Base-by-base conservation (phyloP, 2,329 filamentous ascomycete genomes). In the Pestalotiopsis sp. region DNA sequence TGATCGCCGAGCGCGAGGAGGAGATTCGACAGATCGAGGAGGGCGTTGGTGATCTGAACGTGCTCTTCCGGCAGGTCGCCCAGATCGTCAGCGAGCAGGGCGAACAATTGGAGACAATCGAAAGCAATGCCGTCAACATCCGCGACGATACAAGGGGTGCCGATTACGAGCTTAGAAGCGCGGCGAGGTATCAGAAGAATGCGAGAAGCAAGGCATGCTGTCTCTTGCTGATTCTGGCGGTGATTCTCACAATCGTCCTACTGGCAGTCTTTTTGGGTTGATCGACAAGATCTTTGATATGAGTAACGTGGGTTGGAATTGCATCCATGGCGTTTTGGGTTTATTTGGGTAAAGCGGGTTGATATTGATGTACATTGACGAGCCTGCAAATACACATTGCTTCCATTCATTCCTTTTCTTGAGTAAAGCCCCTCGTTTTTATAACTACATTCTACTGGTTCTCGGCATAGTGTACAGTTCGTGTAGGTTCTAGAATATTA, bases 11-110 rank as follows among this genome's bases (percentile, higher is more conserved):
- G 85, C 94, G 97, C 66, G 96, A 99, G 81, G 91, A 94, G 68
- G 96, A 99, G 83, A 99, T 99, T 73, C 91, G 95, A 71, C 97
- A 97, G 78, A 99, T 99, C 76, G 96, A 98, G 83, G 95, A 98
- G 80, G 94, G 93, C 67, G 96, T 99, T 6, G 93, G 93, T 67
- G 96, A 99, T 76, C 84, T 99, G 71, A 99, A 99, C 76, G 96
- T 98, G 77, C 87, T 99, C 58, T 99, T 99, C 86, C 88, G 95
- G 71, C 95, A 99, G 83, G 94, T 99, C n/a, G 96, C 95, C 61
- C 94, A 97, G 80, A 98, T 99, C 80, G 95, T 99, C 64, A 90
- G 90, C 70, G 95, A 98, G 82, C 96, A 99, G 82, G 96, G 96
- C 64, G 93, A 94, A 74, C 90, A 93, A 80, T 85, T 99, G 38